Evolutionary conservation across 768 basidiomycete species (phyloP).

Genomic region (Boletus rubroflammeus): DNA sequence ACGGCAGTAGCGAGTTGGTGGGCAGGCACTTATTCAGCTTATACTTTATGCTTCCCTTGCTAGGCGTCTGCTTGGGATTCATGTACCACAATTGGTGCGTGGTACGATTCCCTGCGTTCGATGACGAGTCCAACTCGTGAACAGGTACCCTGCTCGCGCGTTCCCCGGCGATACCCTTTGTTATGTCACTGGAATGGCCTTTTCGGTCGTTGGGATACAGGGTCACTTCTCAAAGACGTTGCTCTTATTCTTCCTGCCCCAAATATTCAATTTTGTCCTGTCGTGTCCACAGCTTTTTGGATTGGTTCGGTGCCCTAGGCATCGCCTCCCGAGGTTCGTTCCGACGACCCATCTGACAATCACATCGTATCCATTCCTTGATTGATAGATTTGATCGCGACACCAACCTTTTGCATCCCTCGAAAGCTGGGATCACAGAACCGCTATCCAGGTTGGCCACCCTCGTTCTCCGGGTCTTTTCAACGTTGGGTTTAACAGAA

Average conservation of each 20-base stretch:
- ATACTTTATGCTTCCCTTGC: constrained; percentile 95
- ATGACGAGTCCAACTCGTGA: not conserved
- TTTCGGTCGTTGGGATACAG: constrained; percentile 95
- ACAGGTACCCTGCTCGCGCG: constrained; percentile 91
- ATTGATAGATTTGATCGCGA: constrained; percentile 62
- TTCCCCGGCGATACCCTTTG: constrained; percentile 98
- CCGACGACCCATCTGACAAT: not conserved
- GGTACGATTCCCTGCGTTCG: not conserved
- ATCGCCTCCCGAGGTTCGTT: constrained; percentile 83
- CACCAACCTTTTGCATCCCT: constrained; percentile 77
- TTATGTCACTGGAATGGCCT: constrained; percentile 98
- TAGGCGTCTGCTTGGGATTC: constrained; percentile 87
- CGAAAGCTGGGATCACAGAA: constrained; percentile 56
- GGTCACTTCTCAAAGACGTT: constrained; percentile 97
- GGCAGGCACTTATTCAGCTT: constrained; percentile 93
- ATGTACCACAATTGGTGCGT: constrained; percentile 94
- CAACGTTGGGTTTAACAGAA: constrained; percentile 61
- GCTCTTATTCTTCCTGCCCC: constrained; percentile 94
- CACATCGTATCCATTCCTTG: not conserved
- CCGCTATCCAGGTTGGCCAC: constrained; percentile 54
- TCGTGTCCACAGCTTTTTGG: constrained; percentile 95
- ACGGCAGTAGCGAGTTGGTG: constrained; percentile 82
- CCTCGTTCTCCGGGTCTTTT: constrained; percentile 56
- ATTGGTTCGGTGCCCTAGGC: constrained; percentile 89
- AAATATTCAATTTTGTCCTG: constrained; percentile 95